Evolutionary conservation across 2,329 filamentous ascomycete genomes (phyloP).

Genomic region (Colletotrichum filicis): DNA sequence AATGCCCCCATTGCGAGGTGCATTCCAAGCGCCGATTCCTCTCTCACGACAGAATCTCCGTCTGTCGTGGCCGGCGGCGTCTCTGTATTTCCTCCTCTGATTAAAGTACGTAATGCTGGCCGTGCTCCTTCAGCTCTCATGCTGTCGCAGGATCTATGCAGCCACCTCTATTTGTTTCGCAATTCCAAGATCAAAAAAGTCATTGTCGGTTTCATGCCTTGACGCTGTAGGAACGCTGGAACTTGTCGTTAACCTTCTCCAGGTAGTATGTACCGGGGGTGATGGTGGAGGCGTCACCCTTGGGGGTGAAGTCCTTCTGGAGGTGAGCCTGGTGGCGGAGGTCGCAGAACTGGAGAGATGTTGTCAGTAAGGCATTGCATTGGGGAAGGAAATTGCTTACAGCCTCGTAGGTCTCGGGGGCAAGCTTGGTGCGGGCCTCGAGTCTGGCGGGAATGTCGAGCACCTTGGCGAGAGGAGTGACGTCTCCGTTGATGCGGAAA

Average conservation of each 20-base stretch:
- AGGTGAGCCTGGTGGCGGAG: constrained; percentile 86
- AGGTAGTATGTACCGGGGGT: constrained; percentile 80
- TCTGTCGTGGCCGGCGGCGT: constrained; percentile 3
- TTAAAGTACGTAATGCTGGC: constrained; percentile 22
- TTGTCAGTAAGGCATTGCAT: constrained; percentile 37
- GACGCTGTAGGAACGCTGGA: constrained; percentile 81
- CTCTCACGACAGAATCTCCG: not conserved
- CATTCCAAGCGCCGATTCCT: not conserved
- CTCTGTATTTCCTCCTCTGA: constrained; percentile 20
- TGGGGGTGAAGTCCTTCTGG: constrained; percentile 80
- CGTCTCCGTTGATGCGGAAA: constrained; percentile 78
- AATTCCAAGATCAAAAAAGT: constrained; percentile 13
- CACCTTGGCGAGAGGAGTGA: constrained; percentile 73
- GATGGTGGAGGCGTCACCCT: constrained; percentile 75
- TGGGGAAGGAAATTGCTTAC: constrained; percentile 57
- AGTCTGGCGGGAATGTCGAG: constrained; percentile 78
- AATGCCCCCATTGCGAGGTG: constrained; percentile 2
- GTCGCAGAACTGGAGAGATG: constrained; percentile 73
- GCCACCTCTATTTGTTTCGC: constrained; percentile 30
- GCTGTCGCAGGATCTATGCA: constrained; percentile 35
- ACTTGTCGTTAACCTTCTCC: constrained; percentile 85
- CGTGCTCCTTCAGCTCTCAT: constrained; percentile 19
- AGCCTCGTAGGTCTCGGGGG: constrained; percentile 79
- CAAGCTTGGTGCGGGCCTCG: constrained; percentile 71
- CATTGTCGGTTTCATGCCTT: constrained; percentile 68